phyloP scores from a whole-genome alignment of 345 rosid genomes.

The Ceriops decandra region DNA sequence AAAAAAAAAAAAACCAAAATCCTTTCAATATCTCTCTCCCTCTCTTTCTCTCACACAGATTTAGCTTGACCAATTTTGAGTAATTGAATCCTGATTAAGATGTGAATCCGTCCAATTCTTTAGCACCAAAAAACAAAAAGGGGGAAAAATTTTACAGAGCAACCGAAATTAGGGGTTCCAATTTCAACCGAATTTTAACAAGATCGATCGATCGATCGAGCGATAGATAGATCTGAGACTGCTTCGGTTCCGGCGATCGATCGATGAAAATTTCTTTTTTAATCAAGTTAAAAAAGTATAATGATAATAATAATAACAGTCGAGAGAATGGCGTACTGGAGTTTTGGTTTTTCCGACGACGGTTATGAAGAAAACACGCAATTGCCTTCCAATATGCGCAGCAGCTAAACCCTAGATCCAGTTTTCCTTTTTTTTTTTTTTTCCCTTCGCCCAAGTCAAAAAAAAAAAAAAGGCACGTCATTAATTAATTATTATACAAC shows the following conservation, averaged over 20 bases:
- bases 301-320: background rate
- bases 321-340: background rate
- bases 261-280: background rate
- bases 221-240: background rate
- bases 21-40: background rate
- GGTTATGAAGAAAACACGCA: background rate
- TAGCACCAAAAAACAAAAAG: background rate
- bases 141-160: background rate
- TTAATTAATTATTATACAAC: background rate
- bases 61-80: background rate
- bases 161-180: background rate
- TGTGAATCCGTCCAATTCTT: slow-evolving; percentile 1
- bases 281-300: background rate
- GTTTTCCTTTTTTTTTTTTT: background rate
- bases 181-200: background rate
- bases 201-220: background rate
- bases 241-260: background rate
- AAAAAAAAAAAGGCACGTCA: background rate
- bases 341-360: background rate
- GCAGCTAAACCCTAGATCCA: background rate
- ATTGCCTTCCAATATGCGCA: background rate
- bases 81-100: background rate
- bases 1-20: too few species aligned
- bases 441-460: background rate
- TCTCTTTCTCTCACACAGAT: background rate